Evolutionary conservation across 345 rosid genomes (phyloP).

Genomic region (Brassica carinata): DNA sequence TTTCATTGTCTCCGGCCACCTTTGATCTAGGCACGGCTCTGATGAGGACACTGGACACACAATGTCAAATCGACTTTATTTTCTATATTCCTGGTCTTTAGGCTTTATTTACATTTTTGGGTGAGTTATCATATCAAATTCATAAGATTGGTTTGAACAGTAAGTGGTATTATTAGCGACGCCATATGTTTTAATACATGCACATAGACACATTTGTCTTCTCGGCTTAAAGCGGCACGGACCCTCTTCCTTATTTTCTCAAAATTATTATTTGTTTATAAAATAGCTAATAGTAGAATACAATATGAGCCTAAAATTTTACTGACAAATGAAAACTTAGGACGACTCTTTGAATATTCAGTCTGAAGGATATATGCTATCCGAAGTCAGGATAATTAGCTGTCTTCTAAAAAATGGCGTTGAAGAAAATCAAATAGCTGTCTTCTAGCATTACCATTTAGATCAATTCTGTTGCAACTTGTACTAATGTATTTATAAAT

Average conservation of each 20-base stretch:
- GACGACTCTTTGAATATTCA: slow-evolving; percentile 47
- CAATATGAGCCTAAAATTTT: slow-evolving; percentile 19
- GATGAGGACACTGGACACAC: neutral
- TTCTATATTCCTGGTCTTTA: slow-evolving; percentile 44
- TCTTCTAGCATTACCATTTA: slow-evolving; percentile 20
- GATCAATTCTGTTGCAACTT: neutral
- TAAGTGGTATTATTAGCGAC: slow-evolving; percentile 16
- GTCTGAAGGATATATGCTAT: slow-evolving; percentile 21
- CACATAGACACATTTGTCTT: slow-evolving; percentile 31
- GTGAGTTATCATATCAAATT: slow-evolving; percentile 21
- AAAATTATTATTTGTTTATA: neutral
- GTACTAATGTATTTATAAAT: neutral
- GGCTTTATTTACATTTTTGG: slow-evolving; percentile 28
- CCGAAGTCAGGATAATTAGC: slow-evolving; percentile 35
- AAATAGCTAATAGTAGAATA: neutral
- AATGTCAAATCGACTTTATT: slow-evolving; percentile 36
- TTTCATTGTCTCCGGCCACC: neutral
- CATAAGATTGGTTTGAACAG: slow-evolving; percentile 24
- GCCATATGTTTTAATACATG: slow-evolving; percentile 11
- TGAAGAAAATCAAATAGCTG: slow-evolving; percentile 6
- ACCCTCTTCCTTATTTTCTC: slow-evolving; percentile 35
- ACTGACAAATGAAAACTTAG: slow-evolving; percentile 22
- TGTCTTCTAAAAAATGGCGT: slow-evolving; percentile 29
- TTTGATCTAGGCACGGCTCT: neutral
- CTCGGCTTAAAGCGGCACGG: slow-evolving; percentile 35